Evolutionary conservation across 805 yeast species (phyloP).

Genomic region (Torulaspora maleeae): DNA sequence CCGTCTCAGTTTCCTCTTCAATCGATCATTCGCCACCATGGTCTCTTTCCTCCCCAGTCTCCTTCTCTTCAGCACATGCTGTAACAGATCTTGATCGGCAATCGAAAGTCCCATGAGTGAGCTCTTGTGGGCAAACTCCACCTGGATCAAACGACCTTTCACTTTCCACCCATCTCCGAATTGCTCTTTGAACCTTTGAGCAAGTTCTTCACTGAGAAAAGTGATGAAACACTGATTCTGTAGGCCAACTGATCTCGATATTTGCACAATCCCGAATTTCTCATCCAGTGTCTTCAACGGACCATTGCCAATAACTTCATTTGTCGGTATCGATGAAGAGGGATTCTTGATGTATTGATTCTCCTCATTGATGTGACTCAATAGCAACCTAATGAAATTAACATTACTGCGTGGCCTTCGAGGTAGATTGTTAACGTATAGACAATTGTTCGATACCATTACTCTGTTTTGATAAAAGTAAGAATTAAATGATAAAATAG

Average conservation of each 20-base stretch:
- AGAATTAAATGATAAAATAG: conserved; percentile 5
- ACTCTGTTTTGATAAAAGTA: not conserved
- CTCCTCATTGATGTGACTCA: conserved; percentile 17
- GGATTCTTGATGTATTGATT: conserved; percentile 17
- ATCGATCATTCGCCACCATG: not conserved
- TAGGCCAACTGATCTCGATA: conserved; percentile 17
- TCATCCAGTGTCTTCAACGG: conserved; percentile 16
- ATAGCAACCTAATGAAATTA: conserved; percentile 17
- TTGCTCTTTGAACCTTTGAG: conserved; percentile 14
- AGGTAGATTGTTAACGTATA: conserved; percentile 25
- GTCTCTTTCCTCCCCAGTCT: conserved; percentile 5
- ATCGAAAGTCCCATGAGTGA: conserved; percentile 21
- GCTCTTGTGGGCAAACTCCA: conserved; percentile 23
- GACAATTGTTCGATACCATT: conserved; percentile 4
- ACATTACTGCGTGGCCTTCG: conserved; percentile 23
- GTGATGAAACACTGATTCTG: conserved; percentile 27
- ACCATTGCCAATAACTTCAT: conserved; percentile 8
- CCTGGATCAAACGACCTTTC: conserved; percentile 18
- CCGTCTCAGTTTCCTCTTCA: conserved; percentile 26
- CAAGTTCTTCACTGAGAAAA: conserved; percentile 14
- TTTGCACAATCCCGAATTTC: conserved; percentile 16
- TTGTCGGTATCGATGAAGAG: conserved; percentile 14
- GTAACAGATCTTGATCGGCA: conserved; percentile 4
- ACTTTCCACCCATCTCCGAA: conserved; percentile 15
- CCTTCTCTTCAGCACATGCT: conserved; percentile 15